Base-by-base conservation (phyloP, 1,139 yeast species). In the Blastobotrys elegans region DNA sequence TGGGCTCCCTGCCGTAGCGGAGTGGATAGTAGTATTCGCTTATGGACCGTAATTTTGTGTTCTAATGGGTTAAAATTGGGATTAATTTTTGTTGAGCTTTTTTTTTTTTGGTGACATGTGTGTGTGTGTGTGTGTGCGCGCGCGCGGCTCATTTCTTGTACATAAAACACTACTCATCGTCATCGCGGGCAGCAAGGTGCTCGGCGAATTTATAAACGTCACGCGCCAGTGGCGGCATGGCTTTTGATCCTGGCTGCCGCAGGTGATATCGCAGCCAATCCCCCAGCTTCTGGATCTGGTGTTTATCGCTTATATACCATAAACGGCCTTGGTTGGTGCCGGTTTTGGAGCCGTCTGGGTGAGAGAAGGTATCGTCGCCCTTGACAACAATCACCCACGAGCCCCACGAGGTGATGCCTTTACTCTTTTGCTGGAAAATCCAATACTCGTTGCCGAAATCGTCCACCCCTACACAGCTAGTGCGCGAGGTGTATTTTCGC, bases 391-490 rank as follows among this genome's bases (percentile, higher is more conserved):
- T 40, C 13, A 66, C 54, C 64, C 66, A 64, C n/a, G 65, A 54
- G 2, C 70, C 69, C 69, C 69, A 65, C 3, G 55, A 52, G 2
- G 52, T 40, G 30, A 52, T 48, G 13, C 59, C 60, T 26, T 58
- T 53, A 8, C 62, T 51, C 49, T 65, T 62, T 44, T 64, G 68
- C 51, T 66, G 70, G 45, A 68, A 60, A 3, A 59, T 56, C 72
- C 72, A 68, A 52, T 67, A 68, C 22, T 52, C 53, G 50, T 68
- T 68, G 8, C 70, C 70, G 29, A 54, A 51, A 7, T 54, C 52
- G 53, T 68, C 72, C 4, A 39, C 44, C 18, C 71, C 70, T 17
- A 68, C 46, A 3, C 70, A 62, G 22, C 55, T 45, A 2, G 69
- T 68, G 30, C 72, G 61, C 40, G 56, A 54, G 43, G 56, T 62